Percentiles rank a stretch among this genome's conserved stretches.
These are phyloP conservation scores for Lipomyces starkeyi DNA, from an alignment of 805 yeast genomes.

Conservation along the genomic window DNA sequence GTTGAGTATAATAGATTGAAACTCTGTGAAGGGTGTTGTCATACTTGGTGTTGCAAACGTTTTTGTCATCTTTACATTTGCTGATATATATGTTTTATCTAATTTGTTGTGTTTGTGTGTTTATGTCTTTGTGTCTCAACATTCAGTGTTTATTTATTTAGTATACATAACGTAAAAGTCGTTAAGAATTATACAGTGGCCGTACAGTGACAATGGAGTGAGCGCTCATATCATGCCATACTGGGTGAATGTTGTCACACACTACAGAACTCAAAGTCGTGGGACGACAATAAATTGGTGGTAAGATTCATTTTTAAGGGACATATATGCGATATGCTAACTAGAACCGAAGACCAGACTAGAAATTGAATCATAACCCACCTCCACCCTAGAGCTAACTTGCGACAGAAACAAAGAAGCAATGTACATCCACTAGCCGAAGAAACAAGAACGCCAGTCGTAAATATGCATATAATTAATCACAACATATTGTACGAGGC, in stretches of 20 bases:
- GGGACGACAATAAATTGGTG: neutral
- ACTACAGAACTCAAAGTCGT: neutral
- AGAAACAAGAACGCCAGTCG: neutral
- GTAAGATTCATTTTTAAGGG: neutral
- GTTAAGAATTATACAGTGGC: neutral
- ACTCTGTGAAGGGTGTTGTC: slow-evolving; percentile 18
- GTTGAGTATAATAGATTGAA: slow-evolving; percentile 9
- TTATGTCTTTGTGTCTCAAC: neutral
- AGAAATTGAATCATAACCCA: too few species aligned
- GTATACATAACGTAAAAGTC: neutral
- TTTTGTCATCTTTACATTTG: slow-evolving; percentile 5
- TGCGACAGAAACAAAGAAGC: too few species aligned
- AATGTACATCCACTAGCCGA: neutral
- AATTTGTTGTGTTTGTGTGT: slow-evolving; percentile 14
- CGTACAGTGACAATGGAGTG: neutral
- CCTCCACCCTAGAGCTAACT: too few species aligned
- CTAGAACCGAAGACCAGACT: too few species aligned
- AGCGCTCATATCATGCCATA: too few species aligned
- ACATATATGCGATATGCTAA: too few species aligned
- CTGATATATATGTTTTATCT: slow-evolving; percentile 2
- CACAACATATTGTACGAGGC: slow-evolving; percentile 25
- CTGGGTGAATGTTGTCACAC: neutral
- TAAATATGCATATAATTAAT: slow-evolving; percentile 8
- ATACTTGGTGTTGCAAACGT: slow-evolving; percentile 26
- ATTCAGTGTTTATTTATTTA: neutral